Conservation (phyloP, 305 asterid genomes). For the Rubia peregrina region DNA sequence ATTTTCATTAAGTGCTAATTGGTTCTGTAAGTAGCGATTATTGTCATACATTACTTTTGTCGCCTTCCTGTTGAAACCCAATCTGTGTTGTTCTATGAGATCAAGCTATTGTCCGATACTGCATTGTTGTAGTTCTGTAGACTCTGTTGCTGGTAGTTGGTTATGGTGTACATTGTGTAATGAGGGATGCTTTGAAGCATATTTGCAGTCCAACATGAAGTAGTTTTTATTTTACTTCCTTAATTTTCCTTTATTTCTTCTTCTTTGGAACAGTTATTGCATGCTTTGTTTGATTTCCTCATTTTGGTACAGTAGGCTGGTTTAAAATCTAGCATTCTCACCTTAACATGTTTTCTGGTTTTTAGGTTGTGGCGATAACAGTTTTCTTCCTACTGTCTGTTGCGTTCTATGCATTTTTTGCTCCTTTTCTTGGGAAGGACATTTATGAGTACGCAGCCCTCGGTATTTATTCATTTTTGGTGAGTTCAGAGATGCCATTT, state of each 20-base stretch:
- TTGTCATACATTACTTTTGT: neutral
- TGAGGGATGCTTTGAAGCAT: neutral
- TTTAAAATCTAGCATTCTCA: constrained; percentile 17
- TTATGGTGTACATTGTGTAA: neutral
- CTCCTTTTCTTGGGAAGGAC: constrained; percentile 90
- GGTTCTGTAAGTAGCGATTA: neutral
- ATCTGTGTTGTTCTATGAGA: neutral
- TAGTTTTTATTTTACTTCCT: neutral
- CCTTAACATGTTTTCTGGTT: constrained; percentile 12
- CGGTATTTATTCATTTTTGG: constrained; percentile 88
- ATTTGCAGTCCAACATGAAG: neutral
- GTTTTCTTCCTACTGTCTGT: constrained; percentile 82
- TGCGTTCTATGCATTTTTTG: constrained; percentile 93
- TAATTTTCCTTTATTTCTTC: neutral
- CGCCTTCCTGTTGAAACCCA: neutral
- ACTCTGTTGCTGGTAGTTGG: neutral
- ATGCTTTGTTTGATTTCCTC: constrained; percentile 3
- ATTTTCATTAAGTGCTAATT: neutral
- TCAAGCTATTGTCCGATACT: neutral
- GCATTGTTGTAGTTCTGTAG: neutral
- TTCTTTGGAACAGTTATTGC: constrained; percentile 6
- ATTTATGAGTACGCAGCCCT: constrained; percentile 71
- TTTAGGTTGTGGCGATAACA: constrained; percentile 96
- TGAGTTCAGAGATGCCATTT: constrained; percentile 30
- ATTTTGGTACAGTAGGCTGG: neutral